Evolutionary conservation across 2,329 filamentous ascomycete species (phyloP).

Genomic region (Clonostachys chloroleuca): DNA sequence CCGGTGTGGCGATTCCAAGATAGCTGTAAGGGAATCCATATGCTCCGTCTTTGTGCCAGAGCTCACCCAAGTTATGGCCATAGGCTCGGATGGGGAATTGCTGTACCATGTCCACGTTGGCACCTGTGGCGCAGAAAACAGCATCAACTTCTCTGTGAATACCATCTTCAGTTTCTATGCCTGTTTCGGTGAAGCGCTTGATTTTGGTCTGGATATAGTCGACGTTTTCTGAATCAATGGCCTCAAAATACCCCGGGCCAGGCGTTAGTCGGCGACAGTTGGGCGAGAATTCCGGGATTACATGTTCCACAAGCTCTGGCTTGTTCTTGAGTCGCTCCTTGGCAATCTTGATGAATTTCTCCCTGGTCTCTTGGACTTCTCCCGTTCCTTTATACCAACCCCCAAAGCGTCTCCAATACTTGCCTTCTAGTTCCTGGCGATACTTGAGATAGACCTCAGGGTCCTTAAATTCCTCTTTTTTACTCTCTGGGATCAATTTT

Average conservation of each 20-base stretch:
- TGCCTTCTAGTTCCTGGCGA: constrained; percentile 54
- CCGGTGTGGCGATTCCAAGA: no score
- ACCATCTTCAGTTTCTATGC: background rate
- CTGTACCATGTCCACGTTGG: no score
- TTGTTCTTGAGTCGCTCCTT: constrained; percentile 23
- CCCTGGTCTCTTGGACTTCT: constrained; percentile 32
- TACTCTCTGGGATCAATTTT: constrained; percentile 48
- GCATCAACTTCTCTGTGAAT: constrained; percentile 12
- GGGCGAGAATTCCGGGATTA: background rate
- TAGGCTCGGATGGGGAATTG: no score
- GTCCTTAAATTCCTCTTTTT: constrained; percentile 43
- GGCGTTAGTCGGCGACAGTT: background rate
- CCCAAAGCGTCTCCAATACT: constrained; percentile 50
- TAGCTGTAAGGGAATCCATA: no score
- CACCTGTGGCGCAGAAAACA: background rate
- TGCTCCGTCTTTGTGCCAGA: no score
- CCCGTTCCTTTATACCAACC: constrained; percentile 13
- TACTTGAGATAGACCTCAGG: constrained; percentile 54
- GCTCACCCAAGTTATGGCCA: no score
- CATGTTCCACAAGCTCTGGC: background rate
- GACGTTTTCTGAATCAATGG: background rate
- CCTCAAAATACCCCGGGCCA: background rate
- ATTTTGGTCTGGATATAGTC: background rate
- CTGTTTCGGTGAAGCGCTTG: background rate
- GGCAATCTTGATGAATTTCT: constrained; percentile 15